Percentiles rank a stretch among this genome's conserved stretches.
Evolutionary conservation across 2,329 filamentous ascomycete species (phyloP).

Genomic region (Chaetoscypha palmicola): DNA sequence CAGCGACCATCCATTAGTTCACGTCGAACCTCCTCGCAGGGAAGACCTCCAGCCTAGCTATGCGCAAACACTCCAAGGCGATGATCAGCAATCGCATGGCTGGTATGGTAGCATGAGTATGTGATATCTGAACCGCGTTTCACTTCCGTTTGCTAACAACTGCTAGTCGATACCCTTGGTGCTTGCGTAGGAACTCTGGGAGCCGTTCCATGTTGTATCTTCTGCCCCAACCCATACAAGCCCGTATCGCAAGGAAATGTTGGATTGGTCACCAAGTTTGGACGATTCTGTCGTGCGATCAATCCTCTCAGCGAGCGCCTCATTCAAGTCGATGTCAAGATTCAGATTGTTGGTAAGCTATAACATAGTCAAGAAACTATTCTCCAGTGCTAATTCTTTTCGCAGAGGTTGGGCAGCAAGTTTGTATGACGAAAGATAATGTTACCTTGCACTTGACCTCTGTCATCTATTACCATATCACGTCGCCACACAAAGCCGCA

Average conservation of each 20-base stretch:
- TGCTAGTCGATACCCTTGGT: conserved; percentile 65
- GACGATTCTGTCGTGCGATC: conserved; percentile 87
- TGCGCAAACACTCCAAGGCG: conserved; percentile 54
- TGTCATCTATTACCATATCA: conserved; percentile 99
- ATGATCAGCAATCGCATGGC: conserved; percentile 64
- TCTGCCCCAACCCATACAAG: conserved; percentile 95
- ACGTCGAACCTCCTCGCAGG: conserved; percentile 70
- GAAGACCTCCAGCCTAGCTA: conserved; percentile 75
- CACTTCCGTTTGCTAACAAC: conserved; percentile 1
- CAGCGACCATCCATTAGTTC: conserved; percentile 44
- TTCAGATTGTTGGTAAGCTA: conserved; percentile 72
- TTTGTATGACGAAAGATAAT: conserved; percentile 99
- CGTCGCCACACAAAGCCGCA: conserved; percentile 88
- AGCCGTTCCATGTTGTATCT: conserved; percentile 83
- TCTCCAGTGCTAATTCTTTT: conserved; percentile 2
- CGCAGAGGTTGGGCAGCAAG: conserved; percentile 81
- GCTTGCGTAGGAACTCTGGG: conserved; percentile 68
- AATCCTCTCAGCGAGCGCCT: conserved; percentile 90
- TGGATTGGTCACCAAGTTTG: conserved; percentile 91
- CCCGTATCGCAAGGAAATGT: conserved; percentile 88
- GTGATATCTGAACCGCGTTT: conserved; percentile 30
- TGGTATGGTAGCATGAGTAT: conserved; percentile 87
- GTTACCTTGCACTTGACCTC: conserved; percentile 89
- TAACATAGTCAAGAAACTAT: no score
- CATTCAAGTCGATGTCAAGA: conserved; percentile 95